A percentile compares a stretch with the other conserved stretches of the same genome.
Evolutionary conservation across 805 yeast species (phyloP).

Genomic region (Kluyveromyces wickerhamii): DNA sequence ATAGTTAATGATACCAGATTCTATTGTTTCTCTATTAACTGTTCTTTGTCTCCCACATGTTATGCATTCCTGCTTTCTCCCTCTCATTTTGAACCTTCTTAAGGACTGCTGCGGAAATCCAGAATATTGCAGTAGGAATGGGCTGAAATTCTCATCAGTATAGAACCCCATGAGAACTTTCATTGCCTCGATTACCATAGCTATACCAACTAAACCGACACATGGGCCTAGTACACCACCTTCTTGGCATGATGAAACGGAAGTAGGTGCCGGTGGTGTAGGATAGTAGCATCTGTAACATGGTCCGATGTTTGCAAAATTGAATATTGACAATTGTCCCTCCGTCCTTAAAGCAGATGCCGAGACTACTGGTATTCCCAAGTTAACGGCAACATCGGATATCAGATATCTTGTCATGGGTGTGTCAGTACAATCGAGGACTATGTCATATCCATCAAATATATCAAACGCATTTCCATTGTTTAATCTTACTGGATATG

Average conservation of each 20-base stretch:
- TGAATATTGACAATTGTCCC: conserved; percentile 78
- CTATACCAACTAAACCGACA: conserved; percentile 83
- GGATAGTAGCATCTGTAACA: conserved; percentile 95
- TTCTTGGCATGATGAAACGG: conserved; percentile 80
- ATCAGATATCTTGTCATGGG: conserved; percentile 82
- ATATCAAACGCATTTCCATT: conserved; percentile 56
- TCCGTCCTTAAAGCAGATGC: conserved; percentile 90
- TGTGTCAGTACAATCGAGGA: conserved; percentile 91
- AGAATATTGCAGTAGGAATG: conserved; percentile 60
- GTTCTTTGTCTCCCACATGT: conserved; percentile 53
- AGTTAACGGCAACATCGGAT: conserved; percentile 70
- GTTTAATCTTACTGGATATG: conserved; percentile 45
- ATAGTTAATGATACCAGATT: conserved; percentile 48
- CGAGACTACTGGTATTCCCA: conserved; percentile 67
- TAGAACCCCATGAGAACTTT: conserved; percentile 60
- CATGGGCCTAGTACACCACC: conserved; percentile 95
- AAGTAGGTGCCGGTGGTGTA: conserved; percentile 75
- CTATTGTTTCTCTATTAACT: conserved; percentile 42
- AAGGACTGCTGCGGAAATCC: conserved; percentile 61
- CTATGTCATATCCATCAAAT: conserved; percentile 57
- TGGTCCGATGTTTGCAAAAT: conserved; percentile 64
- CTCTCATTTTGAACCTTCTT: conserved; percentile 74
- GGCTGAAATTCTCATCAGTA: conserved; percentile 44
- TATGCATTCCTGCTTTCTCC: conserved; percentile 48
- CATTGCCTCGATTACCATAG: conserved; percentile 84